phyloP scores from a whole-genome alignment of 1,284 basidiomycete genomes.

The Ceratobasidium sp. region DNA sequence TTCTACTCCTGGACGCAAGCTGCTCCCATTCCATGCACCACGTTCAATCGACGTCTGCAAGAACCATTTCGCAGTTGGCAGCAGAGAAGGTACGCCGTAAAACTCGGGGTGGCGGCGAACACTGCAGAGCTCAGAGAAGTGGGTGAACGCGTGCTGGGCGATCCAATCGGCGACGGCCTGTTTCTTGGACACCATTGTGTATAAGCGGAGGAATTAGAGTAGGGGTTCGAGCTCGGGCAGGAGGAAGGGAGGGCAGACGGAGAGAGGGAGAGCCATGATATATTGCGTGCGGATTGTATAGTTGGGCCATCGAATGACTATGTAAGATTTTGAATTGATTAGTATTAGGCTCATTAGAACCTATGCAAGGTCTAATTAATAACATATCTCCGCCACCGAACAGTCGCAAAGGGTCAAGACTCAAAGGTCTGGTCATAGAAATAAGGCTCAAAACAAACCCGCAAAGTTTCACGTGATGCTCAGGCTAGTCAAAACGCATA shows the following conservation, averaged over 20 bases:
- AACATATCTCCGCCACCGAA: background rate
- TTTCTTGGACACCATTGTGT: background rate
- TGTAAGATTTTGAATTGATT: background rate
- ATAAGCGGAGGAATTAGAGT: background rate
- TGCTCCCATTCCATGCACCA: background rate
- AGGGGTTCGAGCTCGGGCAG: too few relatives aligned
- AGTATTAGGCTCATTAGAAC: background rate
- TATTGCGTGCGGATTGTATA: background rate
- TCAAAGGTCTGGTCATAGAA: background rate
- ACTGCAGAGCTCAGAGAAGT: slow-evolving; percentile 24
- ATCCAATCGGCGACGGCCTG: slow-evolving; percentile 14
- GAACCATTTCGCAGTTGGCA: slow-evolving; percentile 15
- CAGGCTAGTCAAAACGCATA: background rate
- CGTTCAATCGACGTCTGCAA: background rate
- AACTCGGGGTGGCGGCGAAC: slow-evolving; percentile 1
- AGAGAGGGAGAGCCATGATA: too few relatives aligned
- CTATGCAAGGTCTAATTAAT: background rate
- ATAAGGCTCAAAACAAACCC: background rate
- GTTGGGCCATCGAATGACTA: too few relatives aligned
- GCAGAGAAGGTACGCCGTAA: slow-evolving; percentile 5
- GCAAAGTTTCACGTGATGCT: background rate
- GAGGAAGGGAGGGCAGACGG: too few relatives aligned
- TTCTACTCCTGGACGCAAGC: background rate
- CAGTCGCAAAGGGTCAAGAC: background rate
- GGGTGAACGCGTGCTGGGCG: slow-evolving; percentile 3